phyloP scores from a whole-genome alignment of 108 stramenopile genomes.

The Cyclostephanos invisitatus region DNA sequence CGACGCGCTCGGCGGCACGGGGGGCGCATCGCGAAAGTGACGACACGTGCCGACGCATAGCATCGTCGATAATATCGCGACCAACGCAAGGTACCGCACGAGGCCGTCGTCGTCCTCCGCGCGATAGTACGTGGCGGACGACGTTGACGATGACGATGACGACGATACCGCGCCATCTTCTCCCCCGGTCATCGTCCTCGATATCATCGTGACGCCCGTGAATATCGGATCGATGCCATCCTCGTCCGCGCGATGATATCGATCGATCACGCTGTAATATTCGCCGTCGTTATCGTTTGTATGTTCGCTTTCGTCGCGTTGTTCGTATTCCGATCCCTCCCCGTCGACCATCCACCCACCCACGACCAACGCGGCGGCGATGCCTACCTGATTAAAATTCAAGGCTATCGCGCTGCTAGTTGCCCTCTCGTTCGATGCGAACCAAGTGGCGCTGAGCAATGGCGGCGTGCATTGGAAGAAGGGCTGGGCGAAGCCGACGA shows the following conservation, averaged over 20 bases:
- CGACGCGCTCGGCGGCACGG: conserved; percentile 37
- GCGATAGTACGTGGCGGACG: neutral
- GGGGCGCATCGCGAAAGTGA: conserved; percentile 15
- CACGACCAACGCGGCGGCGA: conserved; percentile 55
- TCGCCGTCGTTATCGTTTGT: conserved; percentile 35
- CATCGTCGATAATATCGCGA: neutral
- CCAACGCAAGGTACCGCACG: neutral
- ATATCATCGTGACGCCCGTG: neutral
- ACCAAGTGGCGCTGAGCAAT: conserved; percentile 55
- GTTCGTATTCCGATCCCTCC: conserved; percentile 15
- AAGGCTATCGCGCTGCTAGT: conserved; percentile 52
- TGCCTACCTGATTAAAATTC: conserved; percentile 63
- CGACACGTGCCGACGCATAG: neutral
- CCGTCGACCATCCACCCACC: conserved; percentile 52
- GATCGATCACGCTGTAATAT: conserved; percentile 20
- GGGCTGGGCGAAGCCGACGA: conserved; percentile 57
- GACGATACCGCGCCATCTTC: neutral
- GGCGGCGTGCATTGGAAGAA: conserved; percentile 67
- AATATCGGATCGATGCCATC: neutral
- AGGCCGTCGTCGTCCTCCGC: neutral
- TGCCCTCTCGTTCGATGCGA: conserved; percentile 54
- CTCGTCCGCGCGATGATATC: conserved; percentile 35
- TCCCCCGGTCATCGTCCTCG: neutral
- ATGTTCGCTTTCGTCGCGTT: conserved; percentile 21
- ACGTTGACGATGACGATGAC: neutral